Evolutionary conservation across 2,329 filamentous ascomycete genomes (phyloP), one percentile per base, ranked within the genome.

Genomic region (Verticillium alfalfae): DNA sequence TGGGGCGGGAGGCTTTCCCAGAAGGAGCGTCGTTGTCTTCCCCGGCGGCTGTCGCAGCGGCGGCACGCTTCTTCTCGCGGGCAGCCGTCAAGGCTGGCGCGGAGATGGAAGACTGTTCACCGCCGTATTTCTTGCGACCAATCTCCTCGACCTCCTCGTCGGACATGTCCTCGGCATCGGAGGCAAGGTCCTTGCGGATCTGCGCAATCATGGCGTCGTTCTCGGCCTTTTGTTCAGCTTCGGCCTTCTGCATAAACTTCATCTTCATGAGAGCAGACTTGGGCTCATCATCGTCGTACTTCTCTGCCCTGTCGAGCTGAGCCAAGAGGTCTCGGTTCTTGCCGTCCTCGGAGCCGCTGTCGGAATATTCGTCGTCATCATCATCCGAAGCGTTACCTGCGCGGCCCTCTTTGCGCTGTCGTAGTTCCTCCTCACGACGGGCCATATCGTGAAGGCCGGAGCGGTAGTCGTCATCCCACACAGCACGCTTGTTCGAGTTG

Each of bases 221-320:
- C 62, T 87, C 84, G 65, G 89, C 86, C 73, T 89, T 93, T 69
- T 87, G 87, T 41, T 87, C 82, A 34, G 89, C 90, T 70, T 97
- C 93, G 1, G 93, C 92, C 67, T 89, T 92, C 69, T 89, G 87
- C 95, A 99, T 98, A 73, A 99, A 99, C 64, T 92, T 91, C 89
- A 99, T 92, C 59, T 85, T 84, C 75, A 91, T 87, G 7, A 99
- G 78, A 68, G 86, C 89, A 15, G 88, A 88, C 67, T 84, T 81
- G 0, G 84, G 84, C 18, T 72, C 79, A n/a, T 77, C 77, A 26
- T 84, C 82, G 38, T 79, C 77, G 10, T 79, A 75, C 18, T 77
- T 75, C 16, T 77, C 77, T 7, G 80, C 67, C 64, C 72, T 78
- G 63, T 77, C 79, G 57, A 82, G 76, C 65, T 83, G 72, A 45